Evolutionary conservation across 352 stramenopile genomes (phyloP), one percentile per base, ranked within the genome.

Genomic region (Pythium sp.): DNA sequence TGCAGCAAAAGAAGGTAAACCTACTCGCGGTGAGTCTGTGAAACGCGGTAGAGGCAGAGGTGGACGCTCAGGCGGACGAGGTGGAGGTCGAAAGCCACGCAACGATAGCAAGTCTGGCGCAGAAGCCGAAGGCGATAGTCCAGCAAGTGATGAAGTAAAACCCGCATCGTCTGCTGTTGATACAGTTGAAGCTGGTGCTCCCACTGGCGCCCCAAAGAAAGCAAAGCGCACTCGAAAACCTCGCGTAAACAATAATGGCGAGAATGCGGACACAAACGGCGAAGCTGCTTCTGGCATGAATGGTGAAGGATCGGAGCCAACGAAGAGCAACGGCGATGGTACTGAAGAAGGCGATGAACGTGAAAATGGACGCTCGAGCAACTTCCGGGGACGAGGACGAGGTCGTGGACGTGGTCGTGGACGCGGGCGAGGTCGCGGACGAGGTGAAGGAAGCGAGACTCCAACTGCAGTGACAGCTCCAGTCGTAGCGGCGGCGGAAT

Each of bases 331-430:
- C 56, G 59, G n/a, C 5, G 65, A 30, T 41, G 47, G 11, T 58
- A n/a, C 32, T 22, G 18, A n/a, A 28, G 32, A 36, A 32, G 32
- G 43, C 30, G n/a, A 14, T 41, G 64, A 60, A 24, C 8, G 46
- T 14, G 38, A 65, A 32, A 43, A 58, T 47, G 15, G 43, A 12
- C 26, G 62, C 32, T 58, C 43, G 28, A 60, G 24, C 49, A 75
- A 73, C 2, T 38, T 24, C 3, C 80, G 79, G 66, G 80, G 80
- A 51, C 67, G 77, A 58, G 72, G 75, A 38, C 64, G 79, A 63
- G 73, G 73, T 34, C 70, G 75, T 58, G 77, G 60, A 26, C 68
- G 61, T 5, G 54, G 58, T 30, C 75, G 79, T 58, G 75, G 73
- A 38, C 68, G 77, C 65, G 74, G 75, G 18, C 71, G 76, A 64